Conservation (phyloP, 345 rosid species). For the Gossypium rotundifolium region DNA sequence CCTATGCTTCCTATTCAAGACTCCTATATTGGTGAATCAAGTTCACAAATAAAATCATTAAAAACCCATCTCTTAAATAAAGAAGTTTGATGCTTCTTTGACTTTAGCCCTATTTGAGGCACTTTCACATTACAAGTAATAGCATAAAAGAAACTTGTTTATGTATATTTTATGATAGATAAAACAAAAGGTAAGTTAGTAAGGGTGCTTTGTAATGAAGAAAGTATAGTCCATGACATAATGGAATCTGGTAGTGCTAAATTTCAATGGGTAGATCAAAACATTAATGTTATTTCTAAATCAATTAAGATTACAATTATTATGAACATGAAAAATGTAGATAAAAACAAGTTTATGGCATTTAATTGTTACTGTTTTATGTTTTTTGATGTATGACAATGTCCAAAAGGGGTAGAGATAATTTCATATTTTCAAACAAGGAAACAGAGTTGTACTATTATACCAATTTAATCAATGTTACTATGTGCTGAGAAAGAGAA, state of each 20-base stretch:
- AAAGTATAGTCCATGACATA: too few species aligned
- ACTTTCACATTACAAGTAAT: too few species aligned
- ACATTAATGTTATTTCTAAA: background rate
- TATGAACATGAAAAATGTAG: background rate
- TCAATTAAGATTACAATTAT: background rate
- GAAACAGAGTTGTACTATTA: background rate
- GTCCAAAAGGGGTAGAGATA: background rate
- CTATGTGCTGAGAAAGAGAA: background rate
- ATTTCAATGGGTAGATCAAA: background rate
- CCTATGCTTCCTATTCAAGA: constrained; percentile 2
- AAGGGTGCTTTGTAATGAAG: too few species aligned
- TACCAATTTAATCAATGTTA: background rate
- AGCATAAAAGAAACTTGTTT: too few species aligned
- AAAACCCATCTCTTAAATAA: background rate
- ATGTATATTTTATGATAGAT: too few species aligned
- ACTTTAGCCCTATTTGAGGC: too few species aligned
- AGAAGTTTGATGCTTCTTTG: too few species aligned
- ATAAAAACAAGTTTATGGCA: background rate
- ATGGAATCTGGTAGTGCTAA: too few species aligned
- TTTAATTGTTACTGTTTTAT: background rate
- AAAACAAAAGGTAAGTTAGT: too few species aligned
- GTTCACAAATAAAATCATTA: background rate
- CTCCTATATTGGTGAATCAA: background rate
- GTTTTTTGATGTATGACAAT: background rate
- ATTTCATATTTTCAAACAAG: background rate